Conservation (phyloP, 2,329 filamentous ascomycete genomes). For the Beauveria brongniartii region DNA sequence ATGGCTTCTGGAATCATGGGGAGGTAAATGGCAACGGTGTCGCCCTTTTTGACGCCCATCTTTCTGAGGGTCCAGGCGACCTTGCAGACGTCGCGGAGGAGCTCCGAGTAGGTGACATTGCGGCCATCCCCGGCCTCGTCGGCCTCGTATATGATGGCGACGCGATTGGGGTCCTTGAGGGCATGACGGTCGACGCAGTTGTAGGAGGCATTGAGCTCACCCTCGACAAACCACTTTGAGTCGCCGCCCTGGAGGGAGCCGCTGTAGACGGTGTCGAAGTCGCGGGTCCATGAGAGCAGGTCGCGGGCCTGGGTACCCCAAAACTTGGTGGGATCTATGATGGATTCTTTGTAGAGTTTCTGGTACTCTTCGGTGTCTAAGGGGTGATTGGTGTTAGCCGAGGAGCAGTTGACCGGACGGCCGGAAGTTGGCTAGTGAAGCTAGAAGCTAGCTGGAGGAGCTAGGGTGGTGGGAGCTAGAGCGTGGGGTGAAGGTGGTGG, state of each 20-base stretch:
- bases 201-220: slow-evolving; percentile 88
- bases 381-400: slow-evolving; percentile 9
- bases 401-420: neutral
- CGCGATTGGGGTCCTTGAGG: slow-evolving; percentile 84
- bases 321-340: slow-evolving; percentile 80
- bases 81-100: slow-evolving; percentile 83
- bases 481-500: slow-evolving; percentile 1
- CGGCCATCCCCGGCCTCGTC: slow-evolving; percentile 84
- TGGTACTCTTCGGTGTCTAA: slow-evolving; percentile 59
- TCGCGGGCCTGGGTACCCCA: slow-evolving; percentile 83
- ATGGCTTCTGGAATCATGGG: slow-evolving; percentile 98
- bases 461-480: neutral
- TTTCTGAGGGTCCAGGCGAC: slow-evolving; percentile 83
- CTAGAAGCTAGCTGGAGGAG: neutral
- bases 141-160: slow-evolving; percentile 97
- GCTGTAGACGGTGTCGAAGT: slow-evolving; percentile 82
- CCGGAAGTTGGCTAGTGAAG: slow-evolving; percentile 7
- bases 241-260: slow-evolving; percentile 75
- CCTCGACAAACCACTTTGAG: slow-evolving; percentile 90
- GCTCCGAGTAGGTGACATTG: slow-evolving; percentile 85
- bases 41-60: slow-evolving; percentile 94
- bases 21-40: slow-evolving; percentile 93
- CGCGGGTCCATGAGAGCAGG: slow-evolving; percentile 79
- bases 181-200: slow-evolving; percentile 97
- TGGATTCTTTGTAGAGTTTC: slow-evolving; percentile 71